phyloP scores from a whole-genome alignment of 352 stramenopile species.

The Pythium phragmiticola region DNA sequence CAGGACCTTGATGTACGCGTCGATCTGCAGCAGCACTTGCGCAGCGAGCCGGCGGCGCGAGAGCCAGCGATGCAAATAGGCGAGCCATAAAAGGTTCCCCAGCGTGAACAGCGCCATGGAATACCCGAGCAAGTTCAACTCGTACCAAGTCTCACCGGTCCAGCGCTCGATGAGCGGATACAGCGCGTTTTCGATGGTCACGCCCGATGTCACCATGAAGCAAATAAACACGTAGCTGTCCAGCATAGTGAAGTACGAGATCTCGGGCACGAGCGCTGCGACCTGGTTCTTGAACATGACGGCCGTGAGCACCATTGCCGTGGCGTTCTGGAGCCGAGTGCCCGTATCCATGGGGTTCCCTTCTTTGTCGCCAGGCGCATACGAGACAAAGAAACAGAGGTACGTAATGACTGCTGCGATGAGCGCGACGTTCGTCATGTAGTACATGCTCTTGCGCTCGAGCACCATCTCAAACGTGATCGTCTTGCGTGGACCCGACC shows the following conservation, averaged over 20 bases:
- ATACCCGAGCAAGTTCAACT: constrained; percentile 34
- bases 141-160: constrained; percentile 19
- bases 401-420: constrained; percentile 50
- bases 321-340: constrained; percentile 52
- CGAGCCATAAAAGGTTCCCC: constrained; percentile 38
- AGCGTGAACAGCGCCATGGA: constrained; percentile 42
- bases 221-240: constrained; percentile 68
- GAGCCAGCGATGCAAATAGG: constrained; percentile 31
- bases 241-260: constrained; percentile 67
- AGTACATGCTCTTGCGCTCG: constrained; percentile 46
- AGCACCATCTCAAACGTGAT: constrained; percentile 62
- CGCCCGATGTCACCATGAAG: constrained; percentile 51
- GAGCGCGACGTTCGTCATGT: constrained; percentile 54
- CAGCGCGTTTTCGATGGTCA: constrained; percentile 57
- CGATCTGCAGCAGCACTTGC: constrained; percentile 32
- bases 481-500: constrained; percentile 32
- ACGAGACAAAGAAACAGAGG: constrained; percentile 36
- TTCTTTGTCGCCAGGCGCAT: constrained; percentile 20
- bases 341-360: constrained; percentile 41
- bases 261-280: constrained; percentile 42
- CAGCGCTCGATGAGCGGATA: constrained; percentile 38
- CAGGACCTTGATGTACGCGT: constrained; percentile 29
- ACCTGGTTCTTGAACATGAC: constrained; percentile 68
- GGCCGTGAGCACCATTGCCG: constrained; percentile 58
- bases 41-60: constrained; percentile 27